These are phyloP conservation scores for Cicer pinnatifidum DNA, from an alignment of 306 rosid genomes.

Conservation along the genomic window DNA sequence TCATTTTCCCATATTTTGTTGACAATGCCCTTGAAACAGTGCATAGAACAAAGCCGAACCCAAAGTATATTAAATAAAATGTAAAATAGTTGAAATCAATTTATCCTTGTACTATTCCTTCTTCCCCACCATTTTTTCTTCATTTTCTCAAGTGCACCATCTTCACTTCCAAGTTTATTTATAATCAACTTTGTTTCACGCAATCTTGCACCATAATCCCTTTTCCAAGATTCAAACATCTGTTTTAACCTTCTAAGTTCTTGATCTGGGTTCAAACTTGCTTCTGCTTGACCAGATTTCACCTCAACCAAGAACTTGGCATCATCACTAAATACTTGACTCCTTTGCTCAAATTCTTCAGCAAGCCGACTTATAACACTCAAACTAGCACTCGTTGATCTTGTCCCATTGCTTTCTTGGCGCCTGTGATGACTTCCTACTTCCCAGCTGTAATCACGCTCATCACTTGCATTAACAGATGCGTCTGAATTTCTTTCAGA, in stretches of 20 bases:
- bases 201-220: constrained; percentile 76
- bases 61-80: constrained; percentile 3
- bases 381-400: constrained; percentile 86
- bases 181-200: constrained; percentile 86
- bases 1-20: constrained; percentile 36
- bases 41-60: constrained; percentile 43
- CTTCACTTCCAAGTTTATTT: constrained; percentile 82
- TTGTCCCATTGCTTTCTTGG: constrained; percentile 80
- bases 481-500: constrained; percentile 89
- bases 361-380: constrained; percentile 83
- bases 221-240: constrained; percentile 96
- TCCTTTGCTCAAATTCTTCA: constrained; percentile 93
- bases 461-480: constrained; percentile 83
- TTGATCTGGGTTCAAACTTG: constrained; percentile 82
- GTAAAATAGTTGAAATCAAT: constrained; percentile 42
- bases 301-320: constrained; percentile 98
- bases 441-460: constrained; percentile 78
- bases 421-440: constrained; percentile 66
- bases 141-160: constrained; percentile 61
- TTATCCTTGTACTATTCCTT: constrained; percentile 84
- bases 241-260: constrained; percentile 92
- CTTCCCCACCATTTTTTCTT: constrained; percentile 95
- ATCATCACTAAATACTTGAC: constrained; percentile 94
- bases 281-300: constrained; percentile 91
- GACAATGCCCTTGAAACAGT: constrained; percentile 46